Percentiles rank a stretch among this genome's conserved stretches.
Evolutionary conservation across 148 eudicot species (phyloP).

Genomic region (Simmondsia chinensis): DNA sequence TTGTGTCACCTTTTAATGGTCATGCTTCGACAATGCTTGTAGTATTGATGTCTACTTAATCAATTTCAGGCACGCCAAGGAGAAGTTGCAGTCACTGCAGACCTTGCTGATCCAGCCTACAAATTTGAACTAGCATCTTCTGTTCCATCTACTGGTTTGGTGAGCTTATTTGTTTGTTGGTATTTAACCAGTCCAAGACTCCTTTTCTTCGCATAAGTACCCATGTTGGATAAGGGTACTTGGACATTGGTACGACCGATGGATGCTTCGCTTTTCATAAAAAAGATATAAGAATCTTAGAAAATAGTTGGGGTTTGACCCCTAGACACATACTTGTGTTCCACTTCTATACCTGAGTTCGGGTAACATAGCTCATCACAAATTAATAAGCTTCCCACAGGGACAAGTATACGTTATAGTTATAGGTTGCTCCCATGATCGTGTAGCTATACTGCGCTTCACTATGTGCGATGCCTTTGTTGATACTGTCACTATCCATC

Average conservation of each 20-base stretch:
- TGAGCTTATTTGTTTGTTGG: slow-evolving; percentile 28
- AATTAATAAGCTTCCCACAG: too few species aligned
- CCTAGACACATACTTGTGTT: not conserved
- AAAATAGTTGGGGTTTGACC: too few species aligned
- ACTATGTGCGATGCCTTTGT: slow-evolving; percentile 12
- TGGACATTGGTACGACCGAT: too few species aligned
- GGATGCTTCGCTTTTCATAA: too few species aligned
- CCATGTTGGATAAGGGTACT: too few species aligned
- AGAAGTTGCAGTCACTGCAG: slow-evolving; percentile 65
- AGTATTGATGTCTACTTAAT: not conserved
- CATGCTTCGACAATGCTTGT: too few species aligned
- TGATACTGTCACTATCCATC: not conserved
- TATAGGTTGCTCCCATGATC: not conserved
- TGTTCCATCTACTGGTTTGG: slow-evolving; percentile 79
- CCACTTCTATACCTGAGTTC: not conserved
- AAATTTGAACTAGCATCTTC: slow-evolving; percentile 58
- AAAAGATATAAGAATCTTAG: too few species aligned
- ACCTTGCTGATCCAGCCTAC: slow-evolving; percentile 76
- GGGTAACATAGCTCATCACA: too few species aligned
- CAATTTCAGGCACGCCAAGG: slow-evolving; percentile 65
- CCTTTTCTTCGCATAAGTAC: not conserved
- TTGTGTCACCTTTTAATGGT: too few species aligned
- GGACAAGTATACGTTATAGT: too few species aligned
- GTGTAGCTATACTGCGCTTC: slow-evolving; percentile 1
- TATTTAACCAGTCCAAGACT: not conserved